Evolutionary conservation across 2,329 filamentous ascomycete genomes (phyloP).

Genomic region (Zymoseptoria brevis): DNA sequence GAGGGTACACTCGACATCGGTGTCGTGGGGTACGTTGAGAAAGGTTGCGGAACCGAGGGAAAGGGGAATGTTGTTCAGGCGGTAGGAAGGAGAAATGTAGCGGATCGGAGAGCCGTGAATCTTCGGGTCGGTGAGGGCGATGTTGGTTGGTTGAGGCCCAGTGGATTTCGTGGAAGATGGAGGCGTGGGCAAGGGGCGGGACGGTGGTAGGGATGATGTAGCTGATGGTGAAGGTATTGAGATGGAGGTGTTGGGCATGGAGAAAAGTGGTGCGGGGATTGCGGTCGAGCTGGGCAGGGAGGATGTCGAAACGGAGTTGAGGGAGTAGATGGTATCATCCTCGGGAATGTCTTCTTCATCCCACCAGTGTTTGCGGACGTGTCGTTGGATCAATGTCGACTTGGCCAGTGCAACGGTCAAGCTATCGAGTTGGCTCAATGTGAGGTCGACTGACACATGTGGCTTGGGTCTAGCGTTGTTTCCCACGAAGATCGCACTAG

Average conservation of each 20-base stretch:
- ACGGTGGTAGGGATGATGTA: slow-evolving; percentile 1
- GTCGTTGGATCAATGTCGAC: slow-evolving; percentile 17
- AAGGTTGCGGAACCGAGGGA: slow-evolving; percentile 22
- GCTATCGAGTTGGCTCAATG: slow-evolving; percentile 17
- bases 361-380: slow-evolving; percentile 21
- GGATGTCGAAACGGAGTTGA: slow-evolving; percentile 13
- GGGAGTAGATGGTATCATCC: slow-evolving; percentile 14
- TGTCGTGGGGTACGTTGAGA: slow-evolving; percentile 23
- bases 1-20: slow-evolving; percentile 20
- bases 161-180: background rate
- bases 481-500: slow-evolving; percentile 11
- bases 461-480: background rate
- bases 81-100: slow-evolving; percentile 17
- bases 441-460: slow-evolving; percentile 12
- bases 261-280: background rate
- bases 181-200: background rate
- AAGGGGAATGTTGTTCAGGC: slow-evolving; percentile 13
- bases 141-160: slow-evolving; percentile 12
- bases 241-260: slow-evolving; percentile 10
- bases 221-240: slow-evolving; percentile 8
- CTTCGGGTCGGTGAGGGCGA: slow-evolving; percentile 23
- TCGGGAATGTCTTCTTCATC: slow-evolving; percentile 17
- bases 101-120: slow-evolving; percentile 23
- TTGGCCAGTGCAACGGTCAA: slow-evolving; percentile 18
- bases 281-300: slow-evolving; percentile 9